phyloP scores from a whole-genome alignment of 305 asterid genomes.

The Monarda citriodora region DNA sequence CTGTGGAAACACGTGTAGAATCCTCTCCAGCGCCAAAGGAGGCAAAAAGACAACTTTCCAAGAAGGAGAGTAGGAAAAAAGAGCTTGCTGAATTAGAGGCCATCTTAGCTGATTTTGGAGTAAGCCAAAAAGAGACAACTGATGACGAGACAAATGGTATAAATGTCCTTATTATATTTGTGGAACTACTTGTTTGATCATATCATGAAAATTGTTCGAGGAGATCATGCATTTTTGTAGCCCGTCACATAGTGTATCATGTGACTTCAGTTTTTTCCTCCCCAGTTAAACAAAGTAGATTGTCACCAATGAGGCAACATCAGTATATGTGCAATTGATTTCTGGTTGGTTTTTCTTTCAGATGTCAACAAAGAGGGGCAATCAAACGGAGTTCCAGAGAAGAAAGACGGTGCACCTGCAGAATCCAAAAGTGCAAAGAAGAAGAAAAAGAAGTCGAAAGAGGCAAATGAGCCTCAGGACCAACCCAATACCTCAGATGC shows the following conservation, averaged over 20 bases:
- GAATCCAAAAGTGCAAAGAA: slow-evolving; percentile 88
- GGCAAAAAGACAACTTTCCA: slow-evolving; percentile 87
- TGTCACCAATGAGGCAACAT: background rate
- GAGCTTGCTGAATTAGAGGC: slow-evolving; percentile 97
- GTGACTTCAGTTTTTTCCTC: background rate
- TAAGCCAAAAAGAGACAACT: slow-evolving; percentile 51
- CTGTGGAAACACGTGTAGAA: slow-evolving; percentile 39
- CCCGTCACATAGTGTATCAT: background rate
- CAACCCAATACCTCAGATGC: slow-evolving; percentile 33
- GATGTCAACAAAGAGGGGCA: slow-evolving; percentile 42
- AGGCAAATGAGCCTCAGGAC: slow-evolving; percentile 61
- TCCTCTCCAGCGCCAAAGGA: slow-evolving; percentile 65
- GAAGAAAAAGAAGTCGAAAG: slow-evolving; percentile 90
- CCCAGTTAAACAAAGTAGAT: slow-evolving; percentile 1
- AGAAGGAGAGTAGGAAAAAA: slow-evolving; percentile 91
- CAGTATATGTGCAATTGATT: background rate
- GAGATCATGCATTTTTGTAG: background rate
- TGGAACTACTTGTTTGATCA: background rate
- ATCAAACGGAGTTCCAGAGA: slow-evolving; percentile 40
- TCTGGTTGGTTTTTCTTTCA: slow-evolving; percentile 23
- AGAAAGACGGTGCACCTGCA: slow-evolving; percentile 50
- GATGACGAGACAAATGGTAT: slow-evolving; percentile 58
- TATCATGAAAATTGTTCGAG: slow-evolving; percentile 7
- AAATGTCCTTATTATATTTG: slow-evolving; percentile 8
- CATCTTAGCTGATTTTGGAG: slow-evolving; percentile 86